Conservation (phyloP, 2,329 filamentous ascomycete genomes). For the Colletotrichum filicis region DNA sequence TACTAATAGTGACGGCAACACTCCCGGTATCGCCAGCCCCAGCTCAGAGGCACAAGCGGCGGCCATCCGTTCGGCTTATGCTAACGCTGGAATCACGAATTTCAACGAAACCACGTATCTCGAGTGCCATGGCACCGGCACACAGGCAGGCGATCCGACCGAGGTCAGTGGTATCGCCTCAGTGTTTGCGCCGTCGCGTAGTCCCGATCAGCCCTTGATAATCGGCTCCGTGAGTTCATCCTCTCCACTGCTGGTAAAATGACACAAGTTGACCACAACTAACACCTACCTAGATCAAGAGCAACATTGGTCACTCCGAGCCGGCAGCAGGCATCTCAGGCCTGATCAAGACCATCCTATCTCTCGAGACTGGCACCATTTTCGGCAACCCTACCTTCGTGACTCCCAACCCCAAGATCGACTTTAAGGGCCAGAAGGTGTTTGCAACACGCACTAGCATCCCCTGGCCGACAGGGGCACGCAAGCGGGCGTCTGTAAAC, state of each 20-base stretch:
- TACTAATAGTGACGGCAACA: constrained; percentile 45
- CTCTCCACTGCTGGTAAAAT: too few species aligned
- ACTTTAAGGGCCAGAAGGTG: background rate
- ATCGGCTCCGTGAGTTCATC: constrained; percentile 41
- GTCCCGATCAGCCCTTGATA: constrained; percentile 35
- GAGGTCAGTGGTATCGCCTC: constrained; percentile 44
- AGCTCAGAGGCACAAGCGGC: constrained; percentile 43
- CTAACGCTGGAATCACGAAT: constrained; percentile 39
- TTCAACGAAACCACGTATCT: constrained; percentile 42
- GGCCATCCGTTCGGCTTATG: constrained; percentile 44
- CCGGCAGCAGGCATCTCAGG: constrained; percentile 42
- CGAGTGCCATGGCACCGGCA: constrained; percentile 54
- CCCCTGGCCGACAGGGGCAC: background rate
- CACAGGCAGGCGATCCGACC: constrained; percentile 48
- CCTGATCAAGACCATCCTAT: constrained; percentile 43
- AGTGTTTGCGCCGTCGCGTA: constrained; percentile 38
- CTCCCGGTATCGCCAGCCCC: constrained; percentile 48
- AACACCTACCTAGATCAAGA: constrained; percentile 36
- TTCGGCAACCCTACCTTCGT: constrained; percentile 39
- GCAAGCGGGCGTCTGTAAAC: constrained; percentile 43
- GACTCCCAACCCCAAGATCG: constrained; percentile 50
- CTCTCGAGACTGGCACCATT: constrained; percentile 41
- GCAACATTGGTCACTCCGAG: constrained; percentile 46
- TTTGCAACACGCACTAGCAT: background rate
- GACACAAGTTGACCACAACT: too few species aligned